Evolutionary conservation across 2,329 filamentous ascomycete species (phyloP), one percentile per base, ranked within the genome.

Genomic region (Fusarium euwallaceae): DNA sequence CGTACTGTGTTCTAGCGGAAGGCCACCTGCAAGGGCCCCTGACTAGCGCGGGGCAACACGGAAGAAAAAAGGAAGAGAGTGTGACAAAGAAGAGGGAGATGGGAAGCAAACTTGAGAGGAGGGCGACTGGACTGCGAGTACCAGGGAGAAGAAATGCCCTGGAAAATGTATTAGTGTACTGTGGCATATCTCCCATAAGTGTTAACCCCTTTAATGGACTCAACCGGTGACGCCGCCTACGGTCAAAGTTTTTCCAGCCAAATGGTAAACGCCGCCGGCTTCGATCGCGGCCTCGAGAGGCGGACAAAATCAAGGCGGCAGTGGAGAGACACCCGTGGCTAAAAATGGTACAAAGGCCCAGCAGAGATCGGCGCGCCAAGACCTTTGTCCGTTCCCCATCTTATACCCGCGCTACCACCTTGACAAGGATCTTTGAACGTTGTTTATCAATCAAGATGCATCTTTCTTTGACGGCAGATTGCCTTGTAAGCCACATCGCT

Each of bases 1-100:
- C 37, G 62, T 65, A 65, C 53, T 43, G 37, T 43, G 55, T 71
- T 76, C 70, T 75, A 71, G 73, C 53, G 73, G 63, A 64, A 76
- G 55, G 51, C 53, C 27, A 61, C 63, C 72, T 75, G 73, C 73
- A 75, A 74, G 73, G 66, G 64, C 73, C 66, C 73, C 41, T 69
- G 59, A 74, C 73, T 76, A 75, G 73, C 73, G 73, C 73, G 67
- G 73, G 73, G 73, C 55, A 55, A 27, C 20, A 34, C 32, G 64
- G 36, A 43, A 51, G 63, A 32, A 61, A 61, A 39, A 61, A 45
- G 24, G 56, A 69, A 45, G 24, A 43, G 48, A 53, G 24, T 48
- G 51, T 24, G 32, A 60, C 36, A 41, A 61, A 51, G 34, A 72
- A 22, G 34, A 45, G n/a, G 36, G 59, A 24, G 32, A 29, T 20